Conservation (phyloP, 768 basidiomycete genomes). For the Amanita brunnescens region DNA sequence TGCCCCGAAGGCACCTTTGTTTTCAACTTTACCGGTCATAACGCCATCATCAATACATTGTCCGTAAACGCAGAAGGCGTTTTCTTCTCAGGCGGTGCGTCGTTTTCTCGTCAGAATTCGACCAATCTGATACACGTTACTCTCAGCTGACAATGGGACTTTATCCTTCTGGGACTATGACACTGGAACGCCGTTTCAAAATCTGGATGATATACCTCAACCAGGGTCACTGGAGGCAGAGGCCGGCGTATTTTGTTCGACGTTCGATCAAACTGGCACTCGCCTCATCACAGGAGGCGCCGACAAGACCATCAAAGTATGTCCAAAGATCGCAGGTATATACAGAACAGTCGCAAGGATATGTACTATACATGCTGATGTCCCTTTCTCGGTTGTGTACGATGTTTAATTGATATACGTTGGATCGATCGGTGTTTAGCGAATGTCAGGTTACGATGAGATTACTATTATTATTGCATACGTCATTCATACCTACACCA, state of each 20-base stretch:
- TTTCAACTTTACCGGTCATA: slow-evolving; percentile 93
- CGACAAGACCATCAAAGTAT: slow-evolving; percentile 97
- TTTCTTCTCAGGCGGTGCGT: slow-evolving; percentile 90
- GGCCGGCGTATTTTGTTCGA: slow-evolving; percentile 93
- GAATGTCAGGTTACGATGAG: not conserved
- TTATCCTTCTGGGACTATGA: slow-evolving; percentile 92
- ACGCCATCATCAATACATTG: slow-evolving; percentile 95
- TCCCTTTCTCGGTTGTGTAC: not conserved
- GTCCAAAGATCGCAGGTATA: slow-evolving; percentile 37
- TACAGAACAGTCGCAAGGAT: slow-evolving; percentile 58
- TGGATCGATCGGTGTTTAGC: not conserved
- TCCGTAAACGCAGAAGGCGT: slow-evolving; percentile 94
- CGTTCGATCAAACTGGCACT: slow-evolving; percentile 93
- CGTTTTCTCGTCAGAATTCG: too few relatives aligned
- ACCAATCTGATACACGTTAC: slow-evolving; percentile 1
- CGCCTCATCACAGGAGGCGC: slow-evolving; percentile 93
- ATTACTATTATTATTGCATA: not conserved
- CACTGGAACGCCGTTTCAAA: slow-evolving; percentile 92
- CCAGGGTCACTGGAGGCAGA: slow-evolving; percentile 98
- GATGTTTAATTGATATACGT: not conserved
- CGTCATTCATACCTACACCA: slow-evolving; percentile 1
- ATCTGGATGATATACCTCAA: slow-evolving; percentile 88
- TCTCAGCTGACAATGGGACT: slow-evolving; percentile 67
- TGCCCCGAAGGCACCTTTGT: slow-evolving; percentile 95
- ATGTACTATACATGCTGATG: not conserved